These are phyloP conservation scores for Amanita polypyramis DNA, from an alignment of 768 basidiomycete genomes.

Conservation along the genomic window DNA sequence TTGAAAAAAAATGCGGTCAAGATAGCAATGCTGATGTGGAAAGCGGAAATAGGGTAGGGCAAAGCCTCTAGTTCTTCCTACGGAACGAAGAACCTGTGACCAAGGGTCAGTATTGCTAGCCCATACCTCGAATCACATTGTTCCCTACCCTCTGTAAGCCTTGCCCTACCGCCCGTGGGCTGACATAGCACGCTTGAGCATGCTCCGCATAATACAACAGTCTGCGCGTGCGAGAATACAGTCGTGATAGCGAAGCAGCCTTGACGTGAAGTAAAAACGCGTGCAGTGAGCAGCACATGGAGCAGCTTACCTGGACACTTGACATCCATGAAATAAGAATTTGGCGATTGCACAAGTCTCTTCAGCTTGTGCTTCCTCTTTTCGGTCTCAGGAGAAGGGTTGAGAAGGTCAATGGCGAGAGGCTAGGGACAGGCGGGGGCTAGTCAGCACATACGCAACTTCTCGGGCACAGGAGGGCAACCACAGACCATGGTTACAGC, in stretches of 20 bases:
- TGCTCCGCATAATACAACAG: conserved; percentile 87
- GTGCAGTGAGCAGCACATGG: not conserved
- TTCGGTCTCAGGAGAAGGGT: conserved; percentile 84
- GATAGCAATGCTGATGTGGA: conserved; percentile 6
- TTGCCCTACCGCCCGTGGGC: conserved; percentile 96
- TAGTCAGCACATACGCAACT: not conserved
- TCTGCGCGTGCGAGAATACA: conserved; percentile 99
- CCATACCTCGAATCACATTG: conserved; percentile 3
- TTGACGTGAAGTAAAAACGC: conserved; percentile 21
- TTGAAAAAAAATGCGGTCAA: conserved; percentile 2
- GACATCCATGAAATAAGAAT: conserved; percentile 99
- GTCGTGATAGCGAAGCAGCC: conserved; percentile 94
- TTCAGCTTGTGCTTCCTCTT: conserved; percentile 96
- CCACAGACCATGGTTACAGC: conserved; percentile 24
- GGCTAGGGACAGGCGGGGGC: conserved; percentile 35
- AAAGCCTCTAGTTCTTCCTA: conserved; percentile 68
- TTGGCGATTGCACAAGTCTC: conserved; percentile 95
- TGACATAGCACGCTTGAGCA: conserved; percentile 96
- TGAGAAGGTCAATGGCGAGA: conserved; percentile 96
- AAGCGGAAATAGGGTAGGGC: conserved; percentile 12
- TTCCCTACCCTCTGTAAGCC: conserved; percentile 88
- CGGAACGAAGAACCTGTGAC: conserved; percentile 89
- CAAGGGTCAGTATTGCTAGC: conserved; percentile 3
- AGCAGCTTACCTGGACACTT: conserved; percentile 82
- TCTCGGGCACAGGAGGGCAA: not conserved